Evolutionary conservation across 352 stramenopile species (phyloP).

Genomic region (Phytophthora sojae): DNA sequence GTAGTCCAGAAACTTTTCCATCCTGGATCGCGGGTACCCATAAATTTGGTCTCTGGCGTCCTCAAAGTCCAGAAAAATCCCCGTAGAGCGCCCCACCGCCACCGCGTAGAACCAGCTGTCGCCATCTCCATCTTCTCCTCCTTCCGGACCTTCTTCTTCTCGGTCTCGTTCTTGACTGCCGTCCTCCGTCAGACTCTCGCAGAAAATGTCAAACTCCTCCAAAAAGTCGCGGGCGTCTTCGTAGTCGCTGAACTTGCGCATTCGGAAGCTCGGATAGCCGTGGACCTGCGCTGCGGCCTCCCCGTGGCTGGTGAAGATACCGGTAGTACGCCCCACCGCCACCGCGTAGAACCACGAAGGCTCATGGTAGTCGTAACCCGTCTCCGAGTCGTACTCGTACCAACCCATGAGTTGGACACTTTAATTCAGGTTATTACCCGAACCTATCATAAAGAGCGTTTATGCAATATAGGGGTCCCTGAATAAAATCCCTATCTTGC

Average conservation of each 20-base stretch:
- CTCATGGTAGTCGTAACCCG: slow-evolving; percentile 22
- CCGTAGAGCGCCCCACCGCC: neutral
- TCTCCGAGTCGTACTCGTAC: slow-evolving; percentile 38
- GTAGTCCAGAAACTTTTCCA: slow-evolving; percentile 6
- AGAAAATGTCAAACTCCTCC: slow-evolving; percentile 23
- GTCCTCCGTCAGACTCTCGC: slow-evolving; percentile 16
- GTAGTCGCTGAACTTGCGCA: slow-evolving; percentile 22
- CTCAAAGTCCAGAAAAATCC: slow-evolving; percentile 10
- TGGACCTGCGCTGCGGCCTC: slow-evolving; percentile 14
- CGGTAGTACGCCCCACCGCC: slow-evolving; percentile 14
- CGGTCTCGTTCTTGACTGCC: slow-evolving; percentile 1
- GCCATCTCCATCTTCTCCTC: neutral
- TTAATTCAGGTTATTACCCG: too few relatives aligned
- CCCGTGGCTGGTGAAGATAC: slow-evolving; percentile 11
- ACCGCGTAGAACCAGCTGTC: slow-evolving; percentile 1
- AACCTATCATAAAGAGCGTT: too few relatives aligned
- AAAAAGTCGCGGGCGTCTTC: slow-evolving; percentile 26
- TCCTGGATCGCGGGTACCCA: neutral
- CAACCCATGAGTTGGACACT: slow-evolving; percentile 45
- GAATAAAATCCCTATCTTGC: too few relatives aligned
- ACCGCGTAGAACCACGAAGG: slow-evolving; percentile 27
- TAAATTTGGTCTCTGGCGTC: slow-evolving; percentile 11
- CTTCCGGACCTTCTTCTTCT: slow-evolving; percentile 4
- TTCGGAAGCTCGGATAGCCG: slow-evolving; percentile 13
- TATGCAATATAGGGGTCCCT: too few relatives aligned